phyloP scores from a whole-genome alignment of 2,329 filamentous ascomycete species.

The Fusarium pseudonygamai region DNA sequence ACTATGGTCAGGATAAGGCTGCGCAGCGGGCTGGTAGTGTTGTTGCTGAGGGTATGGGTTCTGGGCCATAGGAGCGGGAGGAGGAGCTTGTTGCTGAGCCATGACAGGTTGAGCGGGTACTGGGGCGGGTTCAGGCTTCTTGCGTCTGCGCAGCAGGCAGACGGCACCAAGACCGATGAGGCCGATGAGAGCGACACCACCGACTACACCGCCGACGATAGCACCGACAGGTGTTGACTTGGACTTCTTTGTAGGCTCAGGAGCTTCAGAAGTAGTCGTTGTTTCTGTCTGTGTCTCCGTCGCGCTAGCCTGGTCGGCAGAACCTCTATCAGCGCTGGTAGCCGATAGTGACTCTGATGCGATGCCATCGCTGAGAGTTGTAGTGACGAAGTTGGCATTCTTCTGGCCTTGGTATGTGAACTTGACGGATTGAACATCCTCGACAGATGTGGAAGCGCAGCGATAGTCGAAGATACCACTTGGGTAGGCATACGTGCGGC shows the following conservation, averaged over 20 bases:
- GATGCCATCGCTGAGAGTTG: not conserved
- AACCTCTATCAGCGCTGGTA: rapidly evolving
- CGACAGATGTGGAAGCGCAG: not conserved
- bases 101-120: not conserved
- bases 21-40: not conserved
- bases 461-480: not conserved
- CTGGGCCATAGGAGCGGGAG: not conserved
- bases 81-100: not conserved
- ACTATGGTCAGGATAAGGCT: not conserved
- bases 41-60: not conserved
- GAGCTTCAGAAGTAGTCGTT: not conserved
- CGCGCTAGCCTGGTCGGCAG: rapidly evolving
- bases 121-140: not conserved
- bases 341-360: not conserved
- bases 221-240: not conserved
- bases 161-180: not conserved
- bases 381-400: not conserved
- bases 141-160: not conserved
- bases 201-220: not conserved
- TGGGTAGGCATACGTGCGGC: not conserved
- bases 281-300: not conserved
- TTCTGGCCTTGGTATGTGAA: not conserved
- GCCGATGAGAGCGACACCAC: not conserved
- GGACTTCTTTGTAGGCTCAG: not conserved
- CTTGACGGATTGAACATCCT: rapidly evolving